phyloP scores from a whole-genome alignment of 192 early-diverging fungal species.

The Lobosporangium transversale region DNA sequence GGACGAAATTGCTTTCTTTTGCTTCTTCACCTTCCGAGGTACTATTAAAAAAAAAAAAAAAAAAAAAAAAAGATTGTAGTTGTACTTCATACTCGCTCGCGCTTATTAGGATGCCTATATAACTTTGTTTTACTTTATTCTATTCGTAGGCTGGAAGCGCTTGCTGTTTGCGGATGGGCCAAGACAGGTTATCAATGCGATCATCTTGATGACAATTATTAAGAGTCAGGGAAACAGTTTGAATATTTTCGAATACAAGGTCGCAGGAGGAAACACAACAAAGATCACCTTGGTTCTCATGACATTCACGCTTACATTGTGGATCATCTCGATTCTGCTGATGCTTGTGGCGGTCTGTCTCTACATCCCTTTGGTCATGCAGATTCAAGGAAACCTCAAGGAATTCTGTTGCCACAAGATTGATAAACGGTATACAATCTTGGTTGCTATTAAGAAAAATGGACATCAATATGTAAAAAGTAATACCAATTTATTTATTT shows the following conservation, averaged over 20 bases:
- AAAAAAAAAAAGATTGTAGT: too few species aligned
- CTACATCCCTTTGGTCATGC: slow-evolving; percentile 81
- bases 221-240: background rate
- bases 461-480: too few species aligned
- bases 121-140: too few species aligned
- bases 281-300: slow-evolving; percentile 31
- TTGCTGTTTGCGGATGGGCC: slow-evolving; percentile 86
- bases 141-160: slow-evolving; percentile 77
- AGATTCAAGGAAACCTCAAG: slow-evolving; percentile 87
- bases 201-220: slow-evolving; percentile 58
- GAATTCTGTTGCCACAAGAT: slow-evolving; percentile 91
- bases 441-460: too few species aligned
- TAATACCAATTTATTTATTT: too few species aligned
- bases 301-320: slow-evolving; percentile 73
- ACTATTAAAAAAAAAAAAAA: too few species aligned
- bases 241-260: slow-evolving; percentile 1
- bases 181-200: slow-evolving; percentile 74
- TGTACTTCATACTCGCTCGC: too few species aligned
- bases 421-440: slow-evolving; percentile 87
- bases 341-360: slow-evolving; percentile 71
- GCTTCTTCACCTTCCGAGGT: slow-evolving; percentile 87
- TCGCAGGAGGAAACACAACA: too few species aligned
- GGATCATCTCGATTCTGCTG: slow-evolving; percentile 66
- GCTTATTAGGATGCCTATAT: too few species aligned
- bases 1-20: slow-evolving; percentile 81